Conservation (phyloP, 179 eudicot species). For the Corrigiola litoralis region DNA sequence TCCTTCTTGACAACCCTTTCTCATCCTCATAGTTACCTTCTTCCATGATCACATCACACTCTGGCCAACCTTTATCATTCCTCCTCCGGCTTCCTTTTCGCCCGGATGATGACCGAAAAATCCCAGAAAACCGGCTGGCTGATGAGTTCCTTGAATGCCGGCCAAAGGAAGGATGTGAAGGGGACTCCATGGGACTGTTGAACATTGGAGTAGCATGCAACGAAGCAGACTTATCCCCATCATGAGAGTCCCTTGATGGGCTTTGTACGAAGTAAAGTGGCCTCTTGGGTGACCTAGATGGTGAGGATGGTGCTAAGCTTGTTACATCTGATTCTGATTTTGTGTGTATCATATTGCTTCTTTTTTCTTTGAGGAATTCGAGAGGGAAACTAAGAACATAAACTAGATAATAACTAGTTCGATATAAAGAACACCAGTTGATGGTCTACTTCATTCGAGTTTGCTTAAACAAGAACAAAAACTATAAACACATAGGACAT, state of each 20-base stretch:
- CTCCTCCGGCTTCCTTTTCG: conserved; percentile 57
- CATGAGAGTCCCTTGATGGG: conserved; percentile 90
- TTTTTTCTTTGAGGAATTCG: conserved; percentile 1
- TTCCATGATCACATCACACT: conserved; percentile 85
- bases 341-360: conserved; percentile 52
- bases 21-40: conserved; percentile 71
- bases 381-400: not conserved
- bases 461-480: no score
- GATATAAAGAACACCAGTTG: not conserved
- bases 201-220: conserved; percentile 76
- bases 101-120: conserved; percentile 80
- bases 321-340: conserved; percentile 91
- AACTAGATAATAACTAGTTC: not conserved
- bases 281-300: conserved; percentile 84
- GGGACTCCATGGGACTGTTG: conserved; percentile 84
- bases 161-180: conserved; percentile 82
- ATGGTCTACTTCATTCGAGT: not conserved
- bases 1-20: conserved; percentile 43
- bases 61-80: conserved; percentile 97
- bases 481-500: no score
- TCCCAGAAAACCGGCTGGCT: conserved; percentile 80
- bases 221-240: conserved; percentile 77
- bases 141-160: conserved; percentile 93
- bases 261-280: conserved; percentile 79
- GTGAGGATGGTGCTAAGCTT: conserved; percentile 90